These are phyloP conservation scores for Cytospora schulzeri DNA, from an alignment of 2,329 filamentous ascomycete genomes.

Conservation along the genomic window DNA sequence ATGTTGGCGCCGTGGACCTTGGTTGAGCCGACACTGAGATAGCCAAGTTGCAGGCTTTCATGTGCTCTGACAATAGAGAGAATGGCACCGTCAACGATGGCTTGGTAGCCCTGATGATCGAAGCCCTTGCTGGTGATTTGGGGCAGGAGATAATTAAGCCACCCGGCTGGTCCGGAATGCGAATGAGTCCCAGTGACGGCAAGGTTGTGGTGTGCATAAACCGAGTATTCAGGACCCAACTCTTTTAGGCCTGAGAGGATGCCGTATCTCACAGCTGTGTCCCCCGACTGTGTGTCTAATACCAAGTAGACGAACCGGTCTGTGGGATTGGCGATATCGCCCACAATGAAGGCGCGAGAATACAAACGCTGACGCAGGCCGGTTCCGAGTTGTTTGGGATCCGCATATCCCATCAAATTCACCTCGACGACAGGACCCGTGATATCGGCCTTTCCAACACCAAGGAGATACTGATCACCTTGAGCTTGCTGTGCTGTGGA, in stretches of 20 bases:
- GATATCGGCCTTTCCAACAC: slow-evolving; percentile 57
- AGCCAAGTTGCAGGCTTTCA: slow-evolving; percentile 64
- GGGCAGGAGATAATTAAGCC: slow-evolving; percentile 88
- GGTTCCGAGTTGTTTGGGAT: slow-evolving; percentile 74
- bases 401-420: slow-evolving; percentile 87
- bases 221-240: slow-evolving; percentile 70
- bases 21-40: slow-evolving; percentile 69
- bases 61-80: slow-evolving; percentile 82
- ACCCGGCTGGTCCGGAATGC: slow-evolving; percentile 85
- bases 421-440: slow-evolving; percentile 81
- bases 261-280: slow-evolving; percentile 83
- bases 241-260: slow-evolving; percentile 71
- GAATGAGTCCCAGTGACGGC: slow-evolving; percentile 92
- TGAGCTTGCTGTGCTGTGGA: slow-evolving; percentile 29
- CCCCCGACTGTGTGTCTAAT: slow-evolving; percentile 82
- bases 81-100: slow-evolving; percentile 82
- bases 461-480: slow-evolving; percentile 51
- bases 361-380: slow-evolving; percentile 85
- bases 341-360: slow-evolving; percentile 85
- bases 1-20: slow-evolving; percentile 77
- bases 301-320: slow-evolving; percentile 85
- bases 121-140: slow-evolving; percentile 88
- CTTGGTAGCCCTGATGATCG: slow-evolving; percentile 79
- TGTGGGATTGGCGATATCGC: slow-evolving; percentile 61
- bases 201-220: slow-evolving; percentile 77